A percentile compares a stretch with the other conserved stretches of the same genome.
Evolutionary conservation across 257 asterid genomes (phyloP).

Genomic region (Mentha longifolia): DNA sequence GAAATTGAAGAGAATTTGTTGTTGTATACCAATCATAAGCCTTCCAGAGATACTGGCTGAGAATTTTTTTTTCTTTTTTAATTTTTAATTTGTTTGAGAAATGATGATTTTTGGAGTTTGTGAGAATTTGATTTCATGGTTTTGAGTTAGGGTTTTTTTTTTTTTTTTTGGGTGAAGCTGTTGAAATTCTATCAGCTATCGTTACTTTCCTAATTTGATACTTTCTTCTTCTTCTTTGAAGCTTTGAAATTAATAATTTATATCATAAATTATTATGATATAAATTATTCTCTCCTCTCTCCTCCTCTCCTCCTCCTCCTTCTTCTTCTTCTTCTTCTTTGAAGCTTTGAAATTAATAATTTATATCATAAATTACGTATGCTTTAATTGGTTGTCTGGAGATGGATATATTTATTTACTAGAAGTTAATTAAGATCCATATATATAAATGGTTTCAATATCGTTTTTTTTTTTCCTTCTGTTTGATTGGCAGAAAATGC

Average conservation of each 20-base stretch:
- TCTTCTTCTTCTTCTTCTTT: neutral
- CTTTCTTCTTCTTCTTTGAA: neutral
- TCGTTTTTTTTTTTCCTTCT: neutral
- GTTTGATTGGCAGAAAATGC: neutral
- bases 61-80: neutral
- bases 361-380: too few relatives aligned
- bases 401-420: neutral
- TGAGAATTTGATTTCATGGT: neutral
- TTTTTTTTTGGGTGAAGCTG: neutral
- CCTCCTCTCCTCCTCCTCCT: too few relatives aligned
- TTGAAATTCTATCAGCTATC: neutral
- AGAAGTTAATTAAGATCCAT: neutral
- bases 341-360: too few relatives aligned
- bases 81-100: neutral
- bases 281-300: too few relatives aligned
- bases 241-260: too few relatives aligned
- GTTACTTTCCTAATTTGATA: too few relatives aligned
- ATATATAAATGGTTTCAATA: neutral
- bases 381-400: neutral
- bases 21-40: constrained; percentile 24
- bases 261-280: too few relatives aligned
- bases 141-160: neutral
- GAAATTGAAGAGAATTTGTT: constrained; percentile 37
- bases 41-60: constrained; percentile 22
- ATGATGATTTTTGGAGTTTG: neutral